Evolutionary conservation across 2,329 filamentous ascomycete species (phyloP).

Genomic region (Scytalidium sp.): DNA sequence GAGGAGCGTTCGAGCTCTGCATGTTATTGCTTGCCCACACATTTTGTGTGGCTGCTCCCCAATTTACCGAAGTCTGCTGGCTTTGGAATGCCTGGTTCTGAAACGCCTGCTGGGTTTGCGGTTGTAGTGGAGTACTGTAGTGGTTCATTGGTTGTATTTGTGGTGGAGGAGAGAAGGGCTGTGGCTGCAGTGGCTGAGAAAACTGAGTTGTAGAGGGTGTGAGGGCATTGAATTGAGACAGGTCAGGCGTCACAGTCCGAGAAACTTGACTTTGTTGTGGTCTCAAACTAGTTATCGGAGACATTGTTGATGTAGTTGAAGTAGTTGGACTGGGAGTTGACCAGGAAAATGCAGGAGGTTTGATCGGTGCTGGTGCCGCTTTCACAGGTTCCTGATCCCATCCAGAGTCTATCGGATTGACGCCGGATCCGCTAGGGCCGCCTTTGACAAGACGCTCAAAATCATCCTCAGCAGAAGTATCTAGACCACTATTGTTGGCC

Average conservation of each 20-base stretch:
- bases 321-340: conserved; percentile 52
- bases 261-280: conserved; percentile 34
- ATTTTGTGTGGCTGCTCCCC: conserved; percentile 44
- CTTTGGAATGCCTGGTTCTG: conserved; percentile 10
- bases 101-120: conserved; percentile 13
- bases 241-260: conserved; percentile 58
- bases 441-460: conserved; percentile 92
- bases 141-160: conserved; percentile 13
- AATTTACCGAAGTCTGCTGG: conserved; percentile 40
- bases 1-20: conserved; percentile 27
- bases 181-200: conserved; percentile 48
- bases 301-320: conserved; percentile 19
- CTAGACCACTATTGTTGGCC: conserved; percentile 44
- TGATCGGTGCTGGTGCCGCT: conserved; percentile 32
- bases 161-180: conserved; percentile 32
- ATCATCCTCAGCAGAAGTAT: conserved; percentile 68
- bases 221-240: conserved; percentile 52
- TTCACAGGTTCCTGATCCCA: conserved; percentile 46
- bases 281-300: conserved; percentile 28
- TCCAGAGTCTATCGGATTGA: conserved; percentile 41
- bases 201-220: conserved; percentile 60
- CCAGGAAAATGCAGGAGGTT: conserved; percentile 58
- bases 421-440: conserved; percentile 36
- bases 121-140: conserved; percentile 14
- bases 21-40: conserved; percentile 45